These are phyloP conservation scores for Epipyxis sp. DNA, from an alignment of 108 stramenopile genomes.

Conservation along the genomic window DNA sequence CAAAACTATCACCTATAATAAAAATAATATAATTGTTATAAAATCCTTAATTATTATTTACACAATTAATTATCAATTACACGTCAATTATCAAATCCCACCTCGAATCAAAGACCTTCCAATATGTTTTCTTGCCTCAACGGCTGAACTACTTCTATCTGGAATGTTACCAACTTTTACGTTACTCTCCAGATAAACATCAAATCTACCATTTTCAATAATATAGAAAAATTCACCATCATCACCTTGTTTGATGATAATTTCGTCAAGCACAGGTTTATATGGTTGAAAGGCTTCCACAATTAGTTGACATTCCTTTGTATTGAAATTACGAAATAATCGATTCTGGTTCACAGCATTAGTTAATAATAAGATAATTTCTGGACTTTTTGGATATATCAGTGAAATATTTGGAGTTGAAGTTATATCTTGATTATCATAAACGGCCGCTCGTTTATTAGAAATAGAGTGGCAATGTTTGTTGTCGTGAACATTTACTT, in stretches of 20 bases:
- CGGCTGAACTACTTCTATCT: too few species aligned
- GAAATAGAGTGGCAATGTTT: background rate
- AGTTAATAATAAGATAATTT: background rate
- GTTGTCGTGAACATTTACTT: constrained; percentile 16
- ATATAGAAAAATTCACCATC: constrained; percentile 56
- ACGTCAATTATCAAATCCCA: too few species aligned
- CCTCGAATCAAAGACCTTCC: too few species aligned
- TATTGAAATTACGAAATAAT: constrained; percentile 16
- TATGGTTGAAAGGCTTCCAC: constrained; percentile 16
- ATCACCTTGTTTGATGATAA: constrained; percentile 57
- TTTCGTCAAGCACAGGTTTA: background rate
- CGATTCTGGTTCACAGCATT: background rate
- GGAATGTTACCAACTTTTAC: constrained; percentile 12
- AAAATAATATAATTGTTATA: too few species aligned
- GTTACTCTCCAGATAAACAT: constrained; percentile 33
- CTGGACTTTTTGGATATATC: background rate
- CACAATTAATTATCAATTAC: too few species aligned
- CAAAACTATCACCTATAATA: constrained; percentile 57
- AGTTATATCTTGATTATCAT: background rate
- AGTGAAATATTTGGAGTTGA: background rate
- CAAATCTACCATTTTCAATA: constrained; percentile 47
- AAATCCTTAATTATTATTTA: too few species aligned
- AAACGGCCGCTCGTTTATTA: constrained; percentile 22
- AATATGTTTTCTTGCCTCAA: too few species aligned
- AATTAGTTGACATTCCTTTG: background rate